A percentile compares a stretch with the other conserved stretches of the same genome.
Evolutionary conservation across 2,329 filamentous ascomycete species (phyloP).

Genomic region (Scedosporium boydii): DNA sequence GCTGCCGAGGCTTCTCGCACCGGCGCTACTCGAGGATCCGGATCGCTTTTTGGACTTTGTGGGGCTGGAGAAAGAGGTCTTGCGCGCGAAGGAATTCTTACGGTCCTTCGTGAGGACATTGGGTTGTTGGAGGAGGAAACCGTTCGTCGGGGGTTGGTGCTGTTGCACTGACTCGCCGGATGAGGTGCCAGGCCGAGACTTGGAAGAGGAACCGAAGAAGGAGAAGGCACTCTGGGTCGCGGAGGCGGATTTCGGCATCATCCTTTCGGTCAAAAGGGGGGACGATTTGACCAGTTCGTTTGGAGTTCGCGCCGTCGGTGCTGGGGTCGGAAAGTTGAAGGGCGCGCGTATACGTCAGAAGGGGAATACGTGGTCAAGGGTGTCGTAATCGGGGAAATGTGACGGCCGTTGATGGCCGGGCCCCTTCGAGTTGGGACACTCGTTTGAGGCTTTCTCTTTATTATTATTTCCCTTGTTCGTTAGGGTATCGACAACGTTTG

Average conservation of each 20-base stretch:
- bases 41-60: conserved; percentile 26
- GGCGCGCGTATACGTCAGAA: too few relatives aligned
- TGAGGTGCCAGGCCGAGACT: conserved; percentile 6
- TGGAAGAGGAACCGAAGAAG: conserved; percentile 6
- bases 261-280: not conserved
- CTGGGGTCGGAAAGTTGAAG: not conserved
- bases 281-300: not conserved
- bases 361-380: not conserved
- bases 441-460: not conserved
- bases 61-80: conserved; percentile 38
- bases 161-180: conserved; percentile 3
- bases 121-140: not conserved
- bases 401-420: not conserved
- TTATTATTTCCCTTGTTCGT: not conserved
- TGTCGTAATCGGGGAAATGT: not conserved
- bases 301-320: not conserved
- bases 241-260: conserved; percentile 13
- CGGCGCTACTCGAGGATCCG: conserved; percentile 29
- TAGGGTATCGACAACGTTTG: not conserved
- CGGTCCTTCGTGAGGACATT: conserved; percentile 30
- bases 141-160: not conserved
- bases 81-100: conserved; percentile 44
- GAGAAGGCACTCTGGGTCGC: conserved; percentile 28
- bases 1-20: conserved; percentile 24
- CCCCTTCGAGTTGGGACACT: not conserved